phyloP scores from a whole-genome alignment of 345 rosid species.

The Salix dunnii region DNA sequence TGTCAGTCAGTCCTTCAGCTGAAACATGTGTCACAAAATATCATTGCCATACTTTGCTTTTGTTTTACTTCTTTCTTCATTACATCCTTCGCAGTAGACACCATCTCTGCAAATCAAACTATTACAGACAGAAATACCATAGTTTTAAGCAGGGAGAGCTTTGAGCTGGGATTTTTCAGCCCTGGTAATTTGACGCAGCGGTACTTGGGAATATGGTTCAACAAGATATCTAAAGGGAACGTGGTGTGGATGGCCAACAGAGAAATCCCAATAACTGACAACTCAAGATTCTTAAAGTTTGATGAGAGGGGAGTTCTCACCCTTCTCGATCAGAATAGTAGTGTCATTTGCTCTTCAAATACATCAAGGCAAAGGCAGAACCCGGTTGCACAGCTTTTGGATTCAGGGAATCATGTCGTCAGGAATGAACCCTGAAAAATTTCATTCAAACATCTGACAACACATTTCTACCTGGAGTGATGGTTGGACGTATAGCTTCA shows the following conservation, averaged over 20 bases:
- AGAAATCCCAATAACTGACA: too few species aligned
- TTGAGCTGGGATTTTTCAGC: constrained; percentile 37
- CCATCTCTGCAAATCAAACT: constrained; percentile 11
- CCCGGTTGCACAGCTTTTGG: too few species aligned
- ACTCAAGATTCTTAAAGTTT: too few species aligned
- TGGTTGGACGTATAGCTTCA: not conserved
- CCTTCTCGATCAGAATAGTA: too few species aligned
- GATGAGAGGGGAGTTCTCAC: too few species aligned
- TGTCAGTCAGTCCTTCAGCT: not conserved
- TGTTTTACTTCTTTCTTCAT: not conserved
- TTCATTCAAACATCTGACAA: constrained; percentile 11
- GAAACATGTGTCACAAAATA: not conserved
- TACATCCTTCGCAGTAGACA: constrained; percentile 6
- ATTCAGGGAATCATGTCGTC: too few species aligned
- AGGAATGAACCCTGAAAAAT: too few species aligned
- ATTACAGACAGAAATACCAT: constrained; percentile 27
- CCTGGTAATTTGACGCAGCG: not conserved
- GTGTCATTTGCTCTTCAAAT: too few species aligned
- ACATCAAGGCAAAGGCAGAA: too few species aligned
- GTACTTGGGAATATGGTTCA: constrained; percentile 19
- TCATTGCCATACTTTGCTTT: not conserved
- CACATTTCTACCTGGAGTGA: constrained; percentile 23
- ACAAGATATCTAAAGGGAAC: too few species aligned
- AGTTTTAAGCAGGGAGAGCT: constrained; percentile 24
- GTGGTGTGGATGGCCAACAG: too few species aligned